Base-by-base conservation (phyloP, 1,284 basidiomycete genomes). In the Cryptococcus sp. region DNA sequence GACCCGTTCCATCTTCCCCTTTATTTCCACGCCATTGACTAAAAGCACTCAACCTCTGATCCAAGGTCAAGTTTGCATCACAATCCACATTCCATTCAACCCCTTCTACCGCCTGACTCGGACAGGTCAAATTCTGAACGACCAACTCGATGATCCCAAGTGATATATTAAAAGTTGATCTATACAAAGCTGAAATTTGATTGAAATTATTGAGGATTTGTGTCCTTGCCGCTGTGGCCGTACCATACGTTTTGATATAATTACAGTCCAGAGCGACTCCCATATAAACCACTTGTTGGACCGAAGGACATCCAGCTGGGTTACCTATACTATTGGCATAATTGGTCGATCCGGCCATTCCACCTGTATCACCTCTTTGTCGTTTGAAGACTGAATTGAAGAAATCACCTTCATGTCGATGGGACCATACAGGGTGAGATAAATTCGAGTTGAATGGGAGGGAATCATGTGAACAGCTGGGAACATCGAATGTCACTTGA, bases 221-320 rank as follows among this genome's bases (percentile, higher is more conserved):
- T 36, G 77, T 80, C 11, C 87, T 85, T 1, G 90, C 89, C 57
- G 83, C 84, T 37, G 82, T 79, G 60, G 80, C 74, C 1, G 81
- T 81, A 34, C 83, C 84, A 64, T 89, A 87, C 46, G 80, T 79
- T 15, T 76, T 65, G 3, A 85, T 82, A 65, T 93, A 94, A 61
- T 82, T 84, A 74, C 90, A 95, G 73, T 96, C 91, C 2, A 90
- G 86, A 0, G 91, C 91, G 45, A 93, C 87, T 30, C 91, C 91
- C 62, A 77, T 71, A 75, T 86, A 80, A 61, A 91, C 84, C 55
- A 92, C 82, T 76, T 84, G 83, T 68, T 87, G 86, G 0, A 82
- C 80, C 46, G 77, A 83, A 1, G 90, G 88, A 72, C 91, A 95
- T 8, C 91, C 90, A 2, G 75, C 71, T 1, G 80, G 84, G 30